A percentile compares a stretch with the other conserved stretches of the same genome.
Evolutionary conservation across 345 rosid genomes (phyloP).

Genomic region (Citrus sinensis): DVS_A1.0 CM039163.1:46746501-46747000

Average conservation of each 20-base stretch:
- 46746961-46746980: background rate
- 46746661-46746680: conserved; percentile 46
- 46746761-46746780: conserved; percentile 83
- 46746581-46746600: background rate
- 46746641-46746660: background rate
- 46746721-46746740: conserved; percentile 76
- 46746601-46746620: background rate
- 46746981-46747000: background rate
- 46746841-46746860: background rate
- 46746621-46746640: background rate
- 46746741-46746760: conserved; percentile 75
- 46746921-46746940: background rate
- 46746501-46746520: background rate
- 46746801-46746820: conserved; percentile 7
- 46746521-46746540: background rate
- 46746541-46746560: background rate
- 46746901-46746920: background rate
- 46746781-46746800: conserved; percentile 52
- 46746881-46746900: background rate
- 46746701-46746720: conserved; percentile 82
- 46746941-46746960: background rate
- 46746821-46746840: background rate
- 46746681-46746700: conserved; percentile 88
- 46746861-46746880: background rate
- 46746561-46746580: background rate